Conservation (phyloP, 495 filamentous ascomycete species). For the Xylaria scruposa region DNA sequence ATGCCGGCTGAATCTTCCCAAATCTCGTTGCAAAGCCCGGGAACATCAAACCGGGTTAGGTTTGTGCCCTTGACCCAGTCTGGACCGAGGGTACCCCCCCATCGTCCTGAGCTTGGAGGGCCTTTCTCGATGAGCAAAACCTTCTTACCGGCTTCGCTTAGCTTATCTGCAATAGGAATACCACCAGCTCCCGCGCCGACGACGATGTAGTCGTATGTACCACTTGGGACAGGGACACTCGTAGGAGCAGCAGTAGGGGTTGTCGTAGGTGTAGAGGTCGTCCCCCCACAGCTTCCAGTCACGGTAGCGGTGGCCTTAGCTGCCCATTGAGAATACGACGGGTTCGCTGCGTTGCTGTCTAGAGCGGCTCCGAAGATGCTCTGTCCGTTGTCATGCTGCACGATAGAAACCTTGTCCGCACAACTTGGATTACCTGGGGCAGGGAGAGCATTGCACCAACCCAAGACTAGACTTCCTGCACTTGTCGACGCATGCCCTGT, state of each 20-base stretch:
- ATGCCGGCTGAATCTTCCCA: constrained; percentile 68
- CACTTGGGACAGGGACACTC: constrained; percentile 51
- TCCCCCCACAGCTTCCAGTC: constrained; percentile 43
- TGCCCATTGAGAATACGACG: constrained; percentile 53
- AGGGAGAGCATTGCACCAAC: constrained; percentile 53
- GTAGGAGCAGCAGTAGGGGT: constrained; percentile 41
- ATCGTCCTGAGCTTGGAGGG: constrained; percentile 63
- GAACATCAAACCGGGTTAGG: constrained; percentile 80
- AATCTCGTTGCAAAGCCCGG: constrained; percentile 76
- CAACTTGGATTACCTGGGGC: constrained; percentile 43
- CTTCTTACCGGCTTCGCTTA: constrained; percentile 66
- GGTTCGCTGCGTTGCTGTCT: constrained; percentile 45
- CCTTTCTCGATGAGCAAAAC: constrained; percentile 74
- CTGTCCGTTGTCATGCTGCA: constrained; percentile 54
- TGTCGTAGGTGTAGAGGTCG: constrained; percentile 37
- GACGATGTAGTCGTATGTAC: constrained; percentile 71
- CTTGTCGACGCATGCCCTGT: constrained; percentile 48
- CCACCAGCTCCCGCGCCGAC: constrained; percentile 71
- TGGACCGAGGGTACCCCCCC: constrained; percentile 64
- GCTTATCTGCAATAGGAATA: constrained; percentile 68
- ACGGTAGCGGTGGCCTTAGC: constrained; percentile 41
- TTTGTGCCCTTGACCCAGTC: constrained; percentile 69
- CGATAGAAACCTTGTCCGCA: constrained; percentile 41
- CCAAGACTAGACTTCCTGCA: constrained; percentile 46
- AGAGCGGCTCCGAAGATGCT: constrained; percentile 53